Conservation (phyloP, 73 alveolate species). For the Diophrys sp. region DNA sequence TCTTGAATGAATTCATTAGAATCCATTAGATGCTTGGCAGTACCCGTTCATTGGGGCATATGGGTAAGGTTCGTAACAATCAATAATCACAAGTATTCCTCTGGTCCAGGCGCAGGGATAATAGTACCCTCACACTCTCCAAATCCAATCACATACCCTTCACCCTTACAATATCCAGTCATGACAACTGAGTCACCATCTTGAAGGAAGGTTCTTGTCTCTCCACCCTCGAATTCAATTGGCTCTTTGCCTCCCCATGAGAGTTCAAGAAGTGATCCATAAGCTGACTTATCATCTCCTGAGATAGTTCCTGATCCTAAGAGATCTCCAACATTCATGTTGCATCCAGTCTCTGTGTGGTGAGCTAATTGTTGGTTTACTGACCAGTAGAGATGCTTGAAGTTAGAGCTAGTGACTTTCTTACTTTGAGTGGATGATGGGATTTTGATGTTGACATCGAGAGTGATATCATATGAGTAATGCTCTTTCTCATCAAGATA, state of each 20-base stretch:
- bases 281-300: constrained; percentile 69
- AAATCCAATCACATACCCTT: constrained; percentile 67
- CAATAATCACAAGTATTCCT: constrained; percentile 21
- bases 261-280: constrained; percentile 83
- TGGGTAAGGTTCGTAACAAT: neutral
- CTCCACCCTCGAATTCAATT: constrained; percentile 71
- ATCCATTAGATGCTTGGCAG: no score
- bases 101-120: constrained; percentile 52
- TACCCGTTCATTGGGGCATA: neutral
- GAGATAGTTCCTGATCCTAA: constrained; percentile 91
- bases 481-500: constrained; percentile 71
- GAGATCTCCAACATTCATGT: constrained; percentile 81
- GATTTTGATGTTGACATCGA: constrained; percentile 66
- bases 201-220: constrained; percentile 71
- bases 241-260: constrained; percentile 86
- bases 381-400: constrained; percentile 93
- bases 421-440: constrained; percentile 33
- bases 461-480: constrained; percentile 77
- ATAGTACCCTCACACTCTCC: constrained; percentile 57
- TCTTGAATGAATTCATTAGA: no score
- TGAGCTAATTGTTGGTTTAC: constrained; percentile 79
- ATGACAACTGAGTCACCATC: constrained; percentile 76
- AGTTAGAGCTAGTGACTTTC: constrained; percentile 70
- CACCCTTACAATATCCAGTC: constrained; percentile 70
- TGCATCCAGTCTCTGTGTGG: constrained; percentile 90